A percentile compares a stretch with the other conserved stretches of the same genome.
These are phyloP conservation scores for Aspergillus fumigatus DNA, from an alignment of 2,329 filamentous ascomycete genomes.

Conservation along the genomic window DNA sequence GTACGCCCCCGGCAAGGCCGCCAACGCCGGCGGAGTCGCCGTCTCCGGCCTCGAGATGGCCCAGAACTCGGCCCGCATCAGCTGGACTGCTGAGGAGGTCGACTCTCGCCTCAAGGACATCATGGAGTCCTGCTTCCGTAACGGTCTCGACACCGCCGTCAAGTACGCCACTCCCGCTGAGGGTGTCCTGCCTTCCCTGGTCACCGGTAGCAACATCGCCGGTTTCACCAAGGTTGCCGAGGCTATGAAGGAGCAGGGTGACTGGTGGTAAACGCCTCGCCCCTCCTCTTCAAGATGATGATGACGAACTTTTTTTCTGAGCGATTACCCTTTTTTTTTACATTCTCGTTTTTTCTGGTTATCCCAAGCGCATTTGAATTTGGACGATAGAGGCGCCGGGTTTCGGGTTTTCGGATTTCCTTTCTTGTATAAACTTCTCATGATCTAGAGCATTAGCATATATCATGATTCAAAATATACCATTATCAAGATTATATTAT, in stretches of 20 bases:
- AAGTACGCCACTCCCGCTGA: constrained; percentile 76
- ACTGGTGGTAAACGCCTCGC: constrained; percentile 64
- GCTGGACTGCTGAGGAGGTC: constrained; percentile 85
- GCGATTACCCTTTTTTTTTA: constrained; percentile 6
- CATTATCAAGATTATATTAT: not conserved
- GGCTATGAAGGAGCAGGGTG: constrained; percentile 94
- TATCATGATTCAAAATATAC: constrained; percentile 1
- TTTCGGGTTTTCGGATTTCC: constrained; percentile 10
- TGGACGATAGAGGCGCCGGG: constrained; percentile 31
- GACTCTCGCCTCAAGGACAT: constrained; percentile 86
- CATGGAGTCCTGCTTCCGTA: constrained; percentile 91
- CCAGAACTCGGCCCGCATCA: constrained; percentile 85
- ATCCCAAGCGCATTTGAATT: constrained; percentile 11
- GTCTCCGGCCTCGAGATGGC: constrained; percentile 99
- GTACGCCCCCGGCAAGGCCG: constrained; percentile 96
- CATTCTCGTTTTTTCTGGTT: constrained; percentile 16
- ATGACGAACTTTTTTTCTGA: constrained; percentile 8
- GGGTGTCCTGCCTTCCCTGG: constrained; percentile 81
- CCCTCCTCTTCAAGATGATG: constrained; percentile 5
- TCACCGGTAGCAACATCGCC: constrained; percentile 94
- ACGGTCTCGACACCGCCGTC: constrained; percentile 82
- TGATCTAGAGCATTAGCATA: constrained; percentile 4
- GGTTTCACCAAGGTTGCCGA: constrained; percentile 94
- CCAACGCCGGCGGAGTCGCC: constrained; percentile 95
- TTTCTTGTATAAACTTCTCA: not conserved